Conservation (phyloP, 805 yeast species). For the Kurtzmaniella fragi region DNA sequence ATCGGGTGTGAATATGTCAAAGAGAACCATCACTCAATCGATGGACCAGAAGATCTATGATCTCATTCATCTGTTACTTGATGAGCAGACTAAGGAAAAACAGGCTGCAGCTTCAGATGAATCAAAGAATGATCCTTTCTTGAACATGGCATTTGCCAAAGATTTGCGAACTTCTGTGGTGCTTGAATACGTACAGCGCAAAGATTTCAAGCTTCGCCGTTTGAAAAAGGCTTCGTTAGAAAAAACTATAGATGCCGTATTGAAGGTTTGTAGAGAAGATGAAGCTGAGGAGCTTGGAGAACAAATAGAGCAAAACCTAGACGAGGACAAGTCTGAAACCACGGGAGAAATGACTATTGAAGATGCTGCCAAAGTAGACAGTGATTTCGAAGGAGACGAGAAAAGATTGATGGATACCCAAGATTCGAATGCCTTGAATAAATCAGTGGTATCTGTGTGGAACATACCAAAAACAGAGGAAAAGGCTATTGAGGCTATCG, state of each 20-base stretch:
- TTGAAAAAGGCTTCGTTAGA: conserved; percentile 62
- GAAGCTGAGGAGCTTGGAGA: conserved; percentile 55
- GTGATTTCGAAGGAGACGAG: conserved; percentile 39
- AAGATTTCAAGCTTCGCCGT: conserved; percentile 64
- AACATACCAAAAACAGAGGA: conserved; percentile 13
- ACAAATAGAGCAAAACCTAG: conserved; percentile 9
- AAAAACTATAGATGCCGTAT: conserved; percentile 57
- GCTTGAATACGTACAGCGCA: conserved; percentile 53
- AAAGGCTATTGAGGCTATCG: conserved; percentile 3
- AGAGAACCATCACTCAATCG: conserved; percentile 9
- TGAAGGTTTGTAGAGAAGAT: conserved; percentile 51
- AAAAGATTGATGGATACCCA: conserved; percentile 57
- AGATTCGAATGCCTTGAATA: conserved; percentile 69
- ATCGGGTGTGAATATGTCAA: conserved; percentile 1
- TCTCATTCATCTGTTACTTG: conserved; percentile 52
- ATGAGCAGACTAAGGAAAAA: conserved; percentile 50
- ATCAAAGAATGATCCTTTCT: conserved; percentile 33
- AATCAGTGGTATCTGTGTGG: conserved; percentile 74
- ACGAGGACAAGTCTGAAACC: neutral
- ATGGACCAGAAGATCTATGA: conserved; percentile 56
- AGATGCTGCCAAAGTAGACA: conserved; percentile 23
- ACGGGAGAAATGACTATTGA: conserved; percentile 5
- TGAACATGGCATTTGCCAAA: conserved; percentile 54
- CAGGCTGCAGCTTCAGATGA: conserved; percentile 21
- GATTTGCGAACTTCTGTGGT: conserved; percentile 51